phyloP scores from a whole-genome alignment of 2,329 filamentous ascomycete genomes.

The Scedosporium apiospermum region DNA sequence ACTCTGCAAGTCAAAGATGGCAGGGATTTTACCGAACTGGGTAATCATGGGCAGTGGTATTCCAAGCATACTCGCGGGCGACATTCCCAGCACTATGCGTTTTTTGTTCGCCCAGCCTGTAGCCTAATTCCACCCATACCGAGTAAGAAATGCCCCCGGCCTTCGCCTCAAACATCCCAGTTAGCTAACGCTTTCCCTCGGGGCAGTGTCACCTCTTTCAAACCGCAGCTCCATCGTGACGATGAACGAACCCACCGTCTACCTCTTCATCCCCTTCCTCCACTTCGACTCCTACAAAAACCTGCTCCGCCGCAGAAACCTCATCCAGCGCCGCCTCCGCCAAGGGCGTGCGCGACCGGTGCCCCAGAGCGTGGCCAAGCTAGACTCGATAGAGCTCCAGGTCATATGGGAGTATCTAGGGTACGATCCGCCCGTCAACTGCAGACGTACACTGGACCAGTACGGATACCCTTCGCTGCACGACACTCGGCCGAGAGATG shows the following conservation, averaged over 20 bases:
- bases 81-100: slow-evolving; percentile 39
- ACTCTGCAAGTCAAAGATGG: slow-evolving; percentile 28
- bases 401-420: slow-evolving; percentile 56
- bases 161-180: neutral
- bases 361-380: slow-evolving; percentile 40
- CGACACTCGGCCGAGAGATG: slow-evolving; percentile 51
- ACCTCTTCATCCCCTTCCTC: slow-evolving; percentile 48
- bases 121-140: slow-evolving; percentile 31
- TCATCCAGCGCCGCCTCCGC: slow-evolving; percentile 40
- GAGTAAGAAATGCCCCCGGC: slow-evolving; percentile 15
- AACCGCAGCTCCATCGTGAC: slow-evolving; percentile 18
- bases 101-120: slow-evolving; percentile 38
- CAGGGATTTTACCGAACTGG: slow-evolving; percentile 27
- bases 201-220: slow-evolving; percentile 25
- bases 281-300: slow-evolving; percentile 56
- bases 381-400: slow-evolving; percentile 46
- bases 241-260: slow-evolving; percentile 25
- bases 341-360: slow-evolving; percentile 49
- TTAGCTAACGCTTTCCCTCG: neutral
- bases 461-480: slow-evolving; percentile 52
- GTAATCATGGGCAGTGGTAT: slow-evolving; percentile 38
- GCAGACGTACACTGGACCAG: slow-evolving; percentile 52
- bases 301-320: slow-evolving; percentile 43
- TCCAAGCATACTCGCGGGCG: slow-evolving; percentile 37
- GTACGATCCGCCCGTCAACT: slow-evolving; percentile 51